A percentile compares a stretch with the other conserved stretches of the same genome.
Evolutionary conservation across 192 early-diverging fungal species (phyloP).

Genomic region (Coemansia sp.): DNA sequence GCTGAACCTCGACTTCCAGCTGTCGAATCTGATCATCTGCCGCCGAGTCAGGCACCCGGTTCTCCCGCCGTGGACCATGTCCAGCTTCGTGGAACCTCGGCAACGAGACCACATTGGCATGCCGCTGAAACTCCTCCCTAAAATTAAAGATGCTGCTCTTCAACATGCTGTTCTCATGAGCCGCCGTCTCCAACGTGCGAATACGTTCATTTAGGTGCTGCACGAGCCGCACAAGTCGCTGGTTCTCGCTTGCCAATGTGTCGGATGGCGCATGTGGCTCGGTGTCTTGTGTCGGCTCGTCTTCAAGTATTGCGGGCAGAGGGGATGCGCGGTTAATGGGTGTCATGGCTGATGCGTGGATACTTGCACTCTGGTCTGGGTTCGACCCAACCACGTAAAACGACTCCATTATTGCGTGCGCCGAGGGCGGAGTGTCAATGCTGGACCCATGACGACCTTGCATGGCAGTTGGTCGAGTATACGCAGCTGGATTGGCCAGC

Average conservation of each 20-base stretch:
- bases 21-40: slow-evolving; percentile 21
- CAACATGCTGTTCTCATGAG: slow-evolving; percentile 54
- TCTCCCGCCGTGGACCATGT: slow-evolving; percentile 11
- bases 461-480: slow-evolving; percentile 28
- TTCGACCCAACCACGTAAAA: slow-evolving; percentile 50
- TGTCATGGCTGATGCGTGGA: slow-evolving; percentile 21
- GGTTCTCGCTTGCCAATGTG: slow-evolving; percentile 31
- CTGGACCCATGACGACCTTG: background rate
- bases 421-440: slow-evolving; percentile 6
- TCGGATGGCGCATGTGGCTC: background rate
- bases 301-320: slow-evolving; percentile 23
- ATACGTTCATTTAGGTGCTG: slow-evolving; percentile 37
- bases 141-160: slow-evolving; percentile 56
- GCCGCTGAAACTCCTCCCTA: slow-evolving; percentile 52
- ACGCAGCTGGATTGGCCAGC: slow-evolving; percentile 49
- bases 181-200: slow-evolving; percentile 44
- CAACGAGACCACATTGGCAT: slow-evolving; percentile 42
- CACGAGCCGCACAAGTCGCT: slow-evolving; percentile 21
- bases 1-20: slow-evolving; percentile 35
- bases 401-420: slow-evolving; percentile 47
- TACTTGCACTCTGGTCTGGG: slow-evolving; percentile 35
- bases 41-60: background rate
- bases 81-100: slow-evolving; percentile 24
- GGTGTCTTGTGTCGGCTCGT: slow-evolving; percentile 8
- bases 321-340: slow-evolving; percentile 19